Evolutionary conservation across 805 yeast genomes (phyloP), one percentile per base, ranked within the genome.

Genomic region (Ogataea neopini): DNA sequence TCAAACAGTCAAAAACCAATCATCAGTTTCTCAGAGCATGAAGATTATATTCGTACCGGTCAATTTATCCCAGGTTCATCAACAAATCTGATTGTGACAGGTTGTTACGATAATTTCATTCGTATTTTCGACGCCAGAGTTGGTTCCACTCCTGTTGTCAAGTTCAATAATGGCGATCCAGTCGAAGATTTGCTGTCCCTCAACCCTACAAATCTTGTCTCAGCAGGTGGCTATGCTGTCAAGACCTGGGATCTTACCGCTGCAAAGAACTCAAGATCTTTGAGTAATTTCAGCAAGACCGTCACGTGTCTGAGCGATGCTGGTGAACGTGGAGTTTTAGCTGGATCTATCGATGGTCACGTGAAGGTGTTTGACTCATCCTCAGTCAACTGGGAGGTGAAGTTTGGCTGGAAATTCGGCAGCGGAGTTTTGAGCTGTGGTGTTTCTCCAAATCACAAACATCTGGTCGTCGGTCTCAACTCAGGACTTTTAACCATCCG

Each of bases 371-470:
- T 92, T 64, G 97, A 91, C 66, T 80, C 88, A 32, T 69, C 78
- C 22, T 77, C 84, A 18, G 62, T 79, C 34, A 77, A 80, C 57
- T 91, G 92, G 88, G 86, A 85, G 51, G 96, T 92, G 51, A 88
- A 86, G 64, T 92, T 90, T 64, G 97, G 97, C 41, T 92, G 98
- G 97, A 92, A 91, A 68, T 92, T 87, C 62, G 96, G 97, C 29
- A 89, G 92, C 19, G 96, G 96, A 33, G 97, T 94, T 0, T 73
- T 94, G 57, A 76, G 88, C 58, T 83, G 96, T 63, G 98, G 91
- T 11, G 85, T 88, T 9, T 88, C 97, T 7, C 97, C 98, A 22
- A 79, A 83, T 54, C 81, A 75, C 57, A 86, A 87, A 70, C 98
- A 94, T 71, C 77, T 94, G 54, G 97, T 88, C 30, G 88, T 94